Conservation (phyloP, 2,329 filamentous ascomycete genomes). For the Scedosporium boydii region DNA sequence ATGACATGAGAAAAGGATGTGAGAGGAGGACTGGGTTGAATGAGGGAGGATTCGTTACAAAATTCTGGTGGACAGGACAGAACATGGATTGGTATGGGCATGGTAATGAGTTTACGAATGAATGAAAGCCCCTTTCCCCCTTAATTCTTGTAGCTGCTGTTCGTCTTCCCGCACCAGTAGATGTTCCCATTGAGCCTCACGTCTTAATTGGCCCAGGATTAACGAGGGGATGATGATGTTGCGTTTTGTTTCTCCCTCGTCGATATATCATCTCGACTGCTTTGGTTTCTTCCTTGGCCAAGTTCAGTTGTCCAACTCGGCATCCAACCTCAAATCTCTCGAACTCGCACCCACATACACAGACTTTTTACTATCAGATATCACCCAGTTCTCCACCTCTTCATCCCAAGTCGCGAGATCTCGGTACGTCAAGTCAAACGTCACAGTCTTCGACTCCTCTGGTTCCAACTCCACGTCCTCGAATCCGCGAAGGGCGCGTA, state of each 20-base stretch:
- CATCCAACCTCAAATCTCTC: neutral
- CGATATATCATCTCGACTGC: neutral
- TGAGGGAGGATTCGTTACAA: too few relatives aligned
- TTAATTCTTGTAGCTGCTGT: neutral
- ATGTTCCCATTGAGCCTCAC: neutral
- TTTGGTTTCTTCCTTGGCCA: neutral
- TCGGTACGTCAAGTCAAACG: conserved; percentile 2
- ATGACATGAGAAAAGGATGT: neutral
- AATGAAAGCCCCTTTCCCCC: neutral
- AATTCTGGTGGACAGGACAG: neutral
- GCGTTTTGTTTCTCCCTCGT: neutral
- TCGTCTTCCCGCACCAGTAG: neutral
- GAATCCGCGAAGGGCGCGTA: conserved; percentile 1
- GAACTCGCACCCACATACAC: conserved; percentile 1
- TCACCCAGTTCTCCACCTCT: neutral
- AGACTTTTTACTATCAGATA: neutral
- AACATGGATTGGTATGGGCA: neutral
- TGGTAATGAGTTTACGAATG: neutral
- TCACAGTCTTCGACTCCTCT: neutral
- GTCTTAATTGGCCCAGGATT: neutral
- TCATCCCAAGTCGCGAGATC: conserved; percentile 1
- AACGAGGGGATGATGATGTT: neutral
- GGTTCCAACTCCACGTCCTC: neutral
- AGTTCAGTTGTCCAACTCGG: neutral
- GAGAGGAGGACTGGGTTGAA: neutral